Percentiles rank a stretch among this genome's conserved stretches.
Evolutionary conservation across 257 asterid species (phyloP).

Genomic region (Solanum habrochaites): DNA sequence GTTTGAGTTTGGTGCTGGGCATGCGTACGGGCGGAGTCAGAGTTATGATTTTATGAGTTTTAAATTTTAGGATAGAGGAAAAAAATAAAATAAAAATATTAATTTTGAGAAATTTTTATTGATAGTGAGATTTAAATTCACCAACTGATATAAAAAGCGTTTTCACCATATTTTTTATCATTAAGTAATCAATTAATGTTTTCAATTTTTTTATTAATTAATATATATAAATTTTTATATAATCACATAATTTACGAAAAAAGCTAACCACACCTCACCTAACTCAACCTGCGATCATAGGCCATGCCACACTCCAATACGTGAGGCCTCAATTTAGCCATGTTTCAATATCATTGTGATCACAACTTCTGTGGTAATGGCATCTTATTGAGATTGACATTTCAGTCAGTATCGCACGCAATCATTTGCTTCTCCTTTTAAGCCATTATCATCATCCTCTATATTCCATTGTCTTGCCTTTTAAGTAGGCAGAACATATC

Average conservation of each 20-base stretch:
- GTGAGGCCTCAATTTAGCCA: background rate
- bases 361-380: background rate
- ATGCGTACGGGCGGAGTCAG: fast-evolving
- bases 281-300: background rate
- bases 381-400: background rate
- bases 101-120: too few species aligned
- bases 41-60: fast-evolving
- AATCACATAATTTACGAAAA: too few species aligned
- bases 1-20: background rate
- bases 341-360: background rate
- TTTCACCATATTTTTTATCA: too few species aligned
- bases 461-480: background rate
- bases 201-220: fast-evolving
- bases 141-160: too few species aligned
- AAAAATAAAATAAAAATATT: too few species aligned
- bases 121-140: too few species aligned
- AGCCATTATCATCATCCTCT: background rate
- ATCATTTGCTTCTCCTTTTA: background rate
- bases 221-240: too few species aligned
- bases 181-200: too few species aligned
- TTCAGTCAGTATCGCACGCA: background rate
- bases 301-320: background rate
- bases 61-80: background rate
- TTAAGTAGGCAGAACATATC: background rate
- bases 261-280: too few species aligned